These are phyloP conservation scores for Solanum pennellii DNA, from an alignment of 257 asterid species.

Conservation along the genomic window DNA sequence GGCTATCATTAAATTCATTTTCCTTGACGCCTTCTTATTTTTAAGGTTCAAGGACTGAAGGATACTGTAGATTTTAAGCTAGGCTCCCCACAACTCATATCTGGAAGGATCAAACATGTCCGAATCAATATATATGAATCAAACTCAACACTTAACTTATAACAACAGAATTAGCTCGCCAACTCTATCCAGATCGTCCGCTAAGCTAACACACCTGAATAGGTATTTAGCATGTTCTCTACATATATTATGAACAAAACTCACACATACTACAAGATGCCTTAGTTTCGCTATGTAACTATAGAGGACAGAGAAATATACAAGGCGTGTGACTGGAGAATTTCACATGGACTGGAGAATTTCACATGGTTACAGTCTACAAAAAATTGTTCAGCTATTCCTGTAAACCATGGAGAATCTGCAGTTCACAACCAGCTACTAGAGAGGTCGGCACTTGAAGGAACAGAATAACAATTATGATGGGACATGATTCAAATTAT, in stretches of 20 bases:
- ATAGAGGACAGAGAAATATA: not conserved
- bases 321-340: not conserved
- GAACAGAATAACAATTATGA: not conserved
- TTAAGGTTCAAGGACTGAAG: not conserved
- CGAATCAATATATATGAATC: not conserved
- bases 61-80: not conserved
- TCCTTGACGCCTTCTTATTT: not conserved
- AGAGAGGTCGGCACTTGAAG: not conserved
- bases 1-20: not conserved
- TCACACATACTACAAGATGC: not conserved
- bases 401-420: not conserved
- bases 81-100: not conserved
- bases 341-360: not conserved
- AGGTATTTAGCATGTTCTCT: not conserved
- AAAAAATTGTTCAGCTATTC: not conserved
- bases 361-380: not conserved
- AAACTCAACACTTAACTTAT: not conserved
- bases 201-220: not conserved
- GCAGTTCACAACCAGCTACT: not conserved
- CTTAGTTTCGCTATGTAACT: not conserved
- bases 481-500: not conserved
- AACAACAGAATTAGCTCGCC: not conserved
- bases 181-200: not conserved
- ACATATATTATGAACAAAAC: not conserved
- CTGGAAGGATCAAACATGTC: not conserved